Conservation (phyloP, 331 rosid genomes). For the Erythrophleum ivorense region DNA sequence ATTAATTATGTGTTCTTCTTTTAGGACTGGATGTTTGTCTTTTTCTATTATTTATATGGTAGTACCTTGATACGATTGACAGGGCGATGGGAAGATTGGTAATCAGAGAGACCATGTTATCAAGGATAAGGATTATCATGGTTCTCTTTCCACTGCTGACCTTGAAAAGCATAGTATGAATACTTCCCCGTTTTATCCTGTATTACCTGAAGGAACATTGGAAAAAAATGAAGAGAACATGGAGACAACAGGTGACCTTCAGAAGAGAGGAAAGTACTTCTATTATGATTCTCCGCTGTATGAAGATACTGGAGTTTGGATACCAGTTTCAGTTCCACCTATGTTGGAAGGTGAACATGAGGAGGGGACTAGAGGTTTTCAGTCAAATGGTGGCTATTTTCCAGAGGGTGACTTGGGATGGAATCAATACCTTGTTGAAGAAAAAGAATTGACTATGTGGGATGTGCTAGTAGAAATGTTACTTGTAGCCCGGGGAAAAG, state of each 20-base stretch:
- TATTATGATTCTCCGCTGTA: constrained; percentile 70
- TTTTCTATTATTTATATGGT: constrained; percentile 17
- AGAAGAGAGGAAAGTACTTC: constrained; percentile 66
- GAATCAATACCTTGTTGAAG: constrained; percentile 71
- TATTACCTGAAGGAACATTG: constrained; percentile 34
- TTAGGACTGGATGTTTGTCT: not conserved
- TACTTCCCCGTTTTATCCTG: constrained; percentile 44
- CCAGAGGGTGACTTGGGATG: constrained; percentile 94
- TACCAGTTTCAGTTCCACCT: constrained; percentile 97
- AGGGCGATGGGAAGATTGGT: constrained; percentile 54
- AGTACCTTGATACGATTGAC: constrained; percentile 34
- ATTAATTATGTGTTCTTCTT: constrained; percentile 5
- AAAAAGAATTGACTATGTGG: constrained; percentile 97
- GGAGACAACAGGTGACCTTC: constrained; percentile 42
- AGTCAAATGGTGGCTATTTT: constrained; percentile 74
- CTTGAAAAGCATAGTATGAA: constrained; percentile 29
- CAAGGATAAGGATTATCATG: constrained; percentile 20
- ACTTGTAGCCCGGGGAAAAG: constrained; percentile 84
- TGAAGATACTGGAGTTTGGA: constrained; percentile 97
- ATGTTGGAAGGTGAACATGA: constrained; percentile 81
- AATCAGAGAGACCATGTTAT: constrained; percentile 26
- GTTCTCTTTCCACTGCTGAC: constrained; percentile 37
- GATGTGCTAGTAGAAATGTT: constrained; percentile 92
- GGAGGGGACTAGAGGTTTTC: constrained; percentile 74
- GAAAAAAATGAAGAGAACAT: constrained; percentile 43